These are phyloP conservation scores for Stylosanthes scabra DNA, from an alignment of 331 rosid genomes.

Conservation along the genomic window DNA sequence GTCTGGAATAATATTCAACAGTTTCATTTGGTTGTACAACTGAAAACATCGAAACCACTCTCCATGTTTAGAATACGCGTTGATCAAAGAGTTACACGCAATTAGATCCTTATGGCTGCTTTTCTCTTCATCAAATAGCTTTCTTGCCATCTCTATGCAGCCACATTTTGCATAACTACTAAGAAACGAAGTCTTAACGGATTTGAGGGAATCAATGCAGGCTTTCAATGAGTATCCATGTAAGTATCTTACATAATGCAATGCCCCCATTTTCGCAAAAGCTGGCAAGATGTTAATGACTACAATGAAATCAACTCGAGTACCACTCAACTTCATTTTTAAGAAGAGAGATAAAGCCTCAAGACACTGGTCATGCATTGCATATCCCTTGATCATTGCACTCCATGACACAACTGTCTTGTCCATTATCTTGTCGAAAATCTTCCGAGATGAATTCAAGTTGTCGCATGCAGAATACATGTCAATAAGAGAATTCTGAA, in stretches of 20 bases:
- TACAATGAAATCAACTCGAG: conserved; percentile 57
- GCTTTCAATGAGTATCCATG: conserved; percentile 68
- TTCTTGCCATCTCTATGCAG: conserved; percentile 69
- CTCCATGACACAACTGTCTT: conserved; percentile 81
- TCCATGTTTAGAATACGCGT: conserved; percentile 79
- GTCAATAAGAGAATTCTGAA: conserved; percentile 73
- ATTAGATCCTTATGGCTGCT: conserved; percentile 59
- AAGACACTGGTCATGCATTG: conserved; percentile 48
- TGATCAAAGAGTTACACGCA: conserved; percentile 80
- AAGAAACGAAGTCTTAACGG: conserved; percentile 67
- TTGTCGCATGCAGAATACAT: conserved; percentile 63
- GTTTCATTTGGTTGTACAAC: conserved; percentile 63
- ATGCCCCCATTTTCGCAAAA: conserved; percentile 71
- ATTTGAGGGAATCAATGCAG: conserved; percentile 59
- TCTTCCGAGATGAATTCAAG: conserved; percentile 48
- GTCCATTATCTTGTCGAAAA: conserved; percentile 47
- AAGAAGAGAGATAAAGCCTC: conserved; percentile 63
- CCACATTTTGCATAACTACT: conserved; percentile 87
- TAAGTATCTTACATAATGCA: conserved; percentile 71
- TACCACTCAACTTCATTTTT: conserved; percentile 63
- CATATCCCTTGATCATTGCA: conserved; percentile 73
- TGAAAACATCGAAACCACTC: conserved; percentile 63
- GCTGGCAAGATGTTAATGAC: conserved; percentile 71
- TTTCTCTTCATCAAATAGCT: conserved; percentile 70
- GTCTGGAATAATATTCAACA: conserved; percentile 58